These are phyloP conservation scores for Arthrobotrys entomopaga DNA, from an alignment of 2,329 filamentous ascomycete species.

Conservation along the genomic window DNA sequence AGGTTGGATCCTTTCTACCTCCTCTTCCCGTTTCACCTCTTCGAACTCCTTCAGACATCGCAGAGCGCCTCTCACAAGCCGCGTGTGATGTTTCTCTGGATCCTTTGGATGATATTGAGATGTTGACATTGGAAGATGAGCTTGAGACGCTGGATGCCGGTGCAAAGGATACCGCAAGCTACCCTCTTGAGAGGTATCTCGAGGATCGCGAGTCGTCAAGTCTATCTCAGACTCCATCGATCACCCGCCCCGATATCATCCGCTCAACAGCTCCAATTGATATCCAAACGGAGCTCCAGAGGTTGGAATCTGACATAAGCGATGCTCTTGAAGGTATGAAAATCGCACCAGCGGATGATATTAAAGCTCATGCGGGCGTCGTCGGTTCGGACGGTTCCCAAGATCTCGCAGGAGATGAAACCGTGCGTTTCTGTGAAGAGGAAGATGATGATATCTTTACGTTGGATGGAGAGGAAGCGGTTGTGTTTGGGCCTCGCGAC, in stretches of 20 bases:
- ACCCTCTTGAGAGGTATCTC: conserved; percentile 40
- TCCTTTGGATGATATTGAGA: conserved; percentile 41
- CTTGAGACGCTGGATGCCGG: not conserved
- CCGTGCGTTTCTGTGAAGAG: conserved; percentile 17
- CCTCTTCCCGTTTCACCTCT: conserved; percentile 37
- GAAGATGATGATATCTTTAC: conserved; percentile 32
- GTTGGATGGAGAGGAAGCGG: conserved; percentile 38
- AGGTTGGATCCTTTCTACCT: conserved; percentile 8
- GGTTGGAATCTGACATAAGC: conserved; percentile 44
- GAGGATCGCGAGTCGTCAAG: conserved; percentile 22
- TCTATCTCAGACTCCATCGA: conserved; percentile 29
- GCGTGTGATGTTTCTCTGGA: conserved; percentile 13
- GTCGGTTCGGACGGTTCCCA: conserved; percentile 29
- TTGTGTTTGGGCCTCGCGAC: conserved; percentile 24
- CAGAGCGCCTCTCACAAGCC: conserved; percentile 14
- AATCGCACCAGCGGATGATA: conserved; percentile 12
- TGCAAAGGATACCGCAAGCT: conserved; percentile 14
- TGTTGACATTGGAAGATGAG: conserved; percentile 17
- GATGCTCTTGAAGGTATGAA: conserved; percentile 37
- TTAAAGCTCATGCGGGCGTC: conserved; percentile 31
- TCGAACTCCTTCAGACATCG: conserved; percentile 22
- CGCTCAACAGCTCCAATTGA: conserved; percentile 44
- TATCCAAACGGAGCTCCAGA: conserved; percentile 50
- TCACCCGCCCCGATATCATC: conserved; percentile 39
- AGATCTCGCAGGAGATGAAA: conserved; percentile 35